A percentile compares a stretch with the other conserved stretches of the same genome.
phyloP scores from a whole-genome alignment of 1,284 basidiomycete genomes.

The Phellopilus nigrolimitatus region DNA sequence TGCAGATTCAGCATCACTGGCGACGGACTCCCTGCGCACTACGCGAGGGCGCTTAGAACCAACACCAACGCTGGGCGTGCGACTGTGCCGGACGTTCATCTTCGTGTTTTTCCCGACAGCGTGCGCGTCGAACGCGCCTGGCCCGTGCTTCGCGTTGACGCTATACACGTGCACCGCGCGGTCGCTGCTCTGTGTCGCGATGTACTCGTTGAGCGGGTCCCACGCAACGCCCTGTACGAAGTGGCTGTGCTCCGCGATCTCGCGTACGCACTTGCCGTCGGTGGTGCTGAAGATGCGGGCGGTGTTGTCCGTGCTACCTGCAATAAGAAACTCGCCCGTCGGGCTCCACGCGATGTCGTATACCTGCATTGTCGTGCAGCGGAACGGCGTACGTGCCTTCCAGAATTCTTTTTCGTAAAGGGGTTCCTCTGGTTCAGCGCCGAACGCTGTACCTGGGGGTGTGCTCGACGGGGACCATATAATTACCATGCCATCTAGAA shows the following conservation, averaged over 20 bases:
- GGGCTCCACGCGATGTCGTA: slow-evolving; percentile 99
- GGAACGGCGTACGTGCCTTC: slow-evolving; percentile 88
- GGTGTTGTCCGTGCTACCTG: slow-evolving; percentile 95
- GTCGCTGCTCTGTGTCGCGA: slow-evolving; percentile 92
- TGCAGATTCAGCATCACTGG: slow-evolving; percentile 68
- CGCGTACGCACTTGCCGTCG: slow-evolving; percentile 82
- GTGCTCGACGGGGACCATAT: slow-evolving; percentile 87
- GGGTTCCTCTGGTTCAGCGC: slow-evolving; percentile 77
- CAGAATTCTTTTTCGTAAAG: slow-evolving; percentile 93
- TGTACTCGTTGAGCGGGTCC: slow-evolving; percentile 93
- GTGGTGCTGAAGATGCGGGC: slow-evolving; percentile 78
- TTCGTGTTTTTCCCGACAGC: slow-evolving; percentile 78
- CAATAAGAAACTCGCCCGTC: slow-evolving; percentile 87
- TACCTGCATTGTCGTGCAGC: slow-evolving; percentile 87
- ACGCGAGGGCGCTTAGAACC: slow-evolving; percentile 46
- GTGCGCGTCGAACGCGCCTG: slow-evolving; percentile 77
- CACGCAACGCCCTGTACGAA: slow-evolving; percentile 96
- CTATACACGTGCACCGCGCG: slow-evolving; percentile 87
- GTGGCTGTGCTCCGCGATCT: slow-evolving; percentile 87
- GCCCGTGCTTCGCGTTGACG: slow-evolving; percentile 60
- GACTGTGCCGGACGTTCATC: slow-evolving; percentile 62
- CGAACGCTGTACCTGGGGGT: slow-evolving; percentile 69
- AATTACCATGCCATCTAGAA: slow-evolving; percentile 90
- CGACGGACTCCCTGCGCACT: slow-evolving; percentile 65
- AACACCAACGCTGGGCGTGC: slow-evolving; percentile 54